These are phyloP conservation scores for Hypocrella siamensis DNA, from an alignment of 2,329 filamentous ascomycete genomes.

Conservation along the genomic window DNA sequence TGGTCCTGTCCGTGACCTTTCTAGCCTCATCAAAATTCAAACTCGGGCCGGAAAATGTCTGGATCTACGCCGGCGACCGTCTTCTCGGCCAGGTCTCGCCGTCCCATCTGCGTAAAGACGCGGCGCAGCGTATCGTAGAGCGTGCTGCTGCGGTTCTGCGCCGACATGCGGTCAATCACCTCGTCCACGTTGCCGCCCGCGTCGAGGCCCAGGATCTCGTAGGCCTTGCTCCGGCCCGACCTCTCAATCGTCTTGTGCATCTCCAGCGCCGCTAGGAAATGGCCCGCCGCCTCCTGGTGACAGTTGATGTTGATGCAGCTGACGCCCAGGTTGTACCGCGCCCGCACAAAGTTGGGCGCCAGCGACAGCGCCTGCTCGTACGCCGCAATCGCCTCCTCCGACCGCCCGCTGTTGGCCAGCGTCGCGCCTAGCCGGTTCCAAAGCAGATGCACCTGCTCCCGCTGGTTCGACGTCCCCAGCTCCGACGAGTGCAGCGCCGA, in stretches of 20 bases:
- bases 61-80: slow-evolving; percentile 86
- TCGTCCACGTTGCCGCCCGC: slow-evolving; percentile 38
- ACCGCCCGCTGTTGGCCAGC: slow-evolving; percentile 82
- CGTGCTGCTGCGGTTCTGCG: slow-evolving; percentile 93
- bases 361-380: slow-evolving; percentile 86
- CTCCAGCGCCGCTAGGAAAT: slow-evolving; percentile 76
- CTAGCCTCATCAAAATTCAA: slow-evolving; percentile 64
- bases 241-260: slow-evolving; percentile 94
- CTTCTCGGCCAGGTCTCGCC: slow-evolving; percentile 73
- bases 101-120: slow-evolving; percentile 93
- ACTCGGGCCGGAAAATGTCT: slow-evolving; percentile 73
- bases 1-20: no score
- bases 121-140: slow-evolving; percentile 85
- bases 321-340: slow-evolving; percentile 91
- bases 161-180: slow-evolving; percentile 72
- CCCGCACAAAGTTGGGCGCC: slow-evolving; percentile 91
- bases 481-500: slow-evolving; percentile 78
- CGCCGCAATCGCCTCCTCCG: slow-evolving; percentile 90
- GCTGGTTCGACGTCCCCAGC: slow-evolving; percentile 67
- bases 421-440: slow-evolving; percentile 97
- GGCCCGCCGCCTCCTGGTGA: slow-evolving; percentile 80
- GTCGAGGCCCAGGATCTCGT: slow-evolving; percentile 57
- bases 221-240: slow-evolving; percentile 67
- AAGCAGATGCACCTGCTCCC: slow-evolving; percentile 76
- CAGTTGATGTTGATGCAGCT: slow-evolving; percentile 96